These are phyloP conservation scores for Escallonia rubra DNA, from an alignment of 129 eudicot species.

Conservation along the genomic window DNA sequence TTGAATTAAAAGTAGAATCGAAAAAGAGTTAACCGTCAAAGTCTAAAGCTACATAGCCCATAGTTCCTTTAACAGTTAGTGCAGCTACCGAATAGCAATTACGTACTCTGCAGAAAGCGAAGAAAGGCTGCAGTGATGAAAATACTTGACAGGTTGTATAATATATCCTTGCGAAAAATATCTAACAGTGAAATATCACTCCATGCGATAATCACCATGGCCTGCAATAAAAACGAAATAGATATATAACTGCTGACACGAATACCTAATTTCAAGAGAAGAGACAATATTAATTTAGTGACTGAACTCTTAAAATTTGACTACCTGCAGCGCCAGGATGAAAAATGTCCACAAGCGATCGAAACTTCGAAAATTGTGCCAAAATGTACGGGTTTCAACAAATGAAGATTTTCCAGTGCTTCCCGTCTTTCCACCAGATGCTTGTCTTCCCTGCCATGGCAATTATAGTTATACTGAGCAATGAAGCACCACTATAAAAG, in stretches of 20 bases:
- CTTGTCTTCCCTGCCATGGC: constrained; percentile 55
- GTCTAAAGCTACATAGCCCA: constrained; percentile 2
- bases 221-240: constrained; percentile 41
- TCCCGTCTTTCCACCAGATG: constrained; percentile 34
- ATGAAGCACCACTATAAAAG: constrained; percentile 3
- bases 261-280: constrained; percentile 7
- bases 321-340: constrained; percentile 74
- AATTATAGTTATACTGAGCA: constrained; percentile 12
- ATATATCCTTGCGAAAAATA: constrained; percentile 46
- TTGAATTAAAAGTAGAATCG: background rate
- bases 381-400: constrained; percentile 82
- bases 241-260: constrained; percentile 13
- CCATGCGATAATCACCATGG: constrained; percentile 84
- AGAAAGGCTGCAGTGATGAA: constrained; percentile 92
- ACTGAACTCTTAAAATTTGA: constrained; percentile 1
- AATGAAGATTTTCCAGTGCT: constrained; percentile 75
- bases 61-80: background rate
- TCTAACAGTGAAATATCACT: constrained; percentile 37
- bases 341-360: constrained; percentile 97
- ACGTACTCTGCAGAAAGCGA: constrained; percentile 88
- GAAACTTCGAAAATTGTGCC: constrained; percentile 88
- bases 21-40: background rate
- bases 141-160: constrained; percentile 75
- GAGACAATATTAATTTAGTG: background rate
- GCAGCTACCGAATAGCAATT: constrained; percentile 11